phyloP scores from a whole-genome alignment of 2,329 filamentous ascomycete species.

The Aspergillus sp. region DNA sequence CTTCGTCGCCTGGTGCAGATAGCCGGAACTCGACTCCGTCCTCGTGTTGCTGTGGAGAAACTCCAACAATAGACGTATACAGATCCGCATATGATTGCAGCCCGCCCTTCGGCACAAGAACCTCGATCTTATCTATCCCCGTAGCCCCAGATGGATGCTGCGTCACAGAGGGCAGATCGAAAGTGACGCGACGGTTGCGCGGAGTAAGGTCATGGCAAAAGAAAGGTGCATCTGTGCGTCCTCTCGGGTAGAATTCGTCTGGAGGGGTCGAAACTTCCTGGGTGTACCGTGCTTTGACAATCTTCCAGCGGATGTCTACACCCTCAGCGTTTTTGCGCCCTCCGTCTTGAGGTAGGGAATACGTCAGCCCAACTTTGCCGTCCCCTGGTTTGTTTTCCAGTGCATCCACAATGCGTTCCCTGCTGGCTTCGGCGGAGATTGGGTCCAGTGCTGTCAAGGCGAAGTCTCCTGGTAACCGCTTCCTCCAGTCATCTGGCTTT shows the following conservation, averaged over 20 bases:
- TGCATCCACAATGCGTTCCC: slow-evolving; percentile 5
- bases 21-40: slow-evolving; percentile 4
- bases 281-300: slow-evolving; percentile 7
- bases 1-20: slow-evolving; percentile 1
- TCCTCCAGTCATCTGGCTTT: slow-evolving; percentile 9
- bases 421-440: slow-evolving; percentile 8
- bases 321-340: slow-evolving; percentile 8
- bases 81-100: background rate
- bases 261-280: background rate
- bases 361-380: slow-evolving; percentile 7
- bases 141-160: slow-evolving; percentile 11
- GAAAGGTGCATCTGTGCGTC: slow-evolving; percentile 13
- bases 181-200: slow-evolving; percentile 8
- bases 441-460: slow-evolving; percentile 10
- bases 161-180: background rate
- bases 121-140: slow-evolving; percentile 10
- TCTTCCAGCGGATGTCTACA: slow-evolving; percentile 11
- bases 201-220: slow-evolving; percentile 18
- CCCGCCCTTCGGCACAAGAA: slow-evolving; percentile 7
- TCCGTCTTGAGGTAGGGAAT: slow-evolving; percentile 5
- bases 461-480: slow-evolving; percentile 12
- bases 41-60: background rate
- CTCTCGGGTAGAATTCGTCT: slow-evolving; percentile 9
- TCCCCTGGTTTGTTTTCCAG: slow-evolving; percentile 3
- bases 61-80: slow-evolving; percentile 12